Conservation (phyloP, 305 asterid genomes). For the Coffea humblotiana region DNA sequence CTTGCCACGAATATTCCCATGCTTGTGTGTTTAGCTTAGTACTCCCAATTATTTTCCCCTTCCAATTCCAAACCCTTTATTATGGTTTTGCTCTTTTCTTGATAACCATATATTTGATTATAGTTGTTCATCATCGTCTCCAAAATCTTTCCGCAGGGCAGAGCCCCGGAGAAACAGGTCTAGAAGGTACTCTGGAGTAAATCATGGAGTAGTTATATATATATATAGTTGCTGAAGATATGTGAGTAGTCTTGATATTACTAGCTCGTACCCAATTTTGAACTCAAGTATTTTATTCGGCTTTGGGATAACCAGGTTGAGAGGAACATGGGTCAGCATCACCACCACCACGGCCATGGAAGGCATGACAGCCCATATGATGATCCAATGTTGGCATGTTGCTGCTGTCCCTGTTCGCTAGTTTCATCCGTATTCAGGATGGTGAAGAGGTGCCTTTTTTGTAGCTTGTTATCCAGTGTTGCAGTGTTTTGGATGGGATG, state of each 20-base stretch:
- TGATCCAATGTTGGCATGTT: conserved; percentile 33
- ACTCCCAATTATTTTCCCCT: background rate
- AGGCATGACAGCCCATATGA: conserved; percentile 22
- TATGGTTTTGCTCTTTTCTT: background rate
- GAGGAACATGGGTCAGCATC: conserved; percentile 41
- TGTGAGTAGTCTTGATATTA: background rate
- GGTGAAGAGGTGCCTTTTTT: conserved; percentile 46
- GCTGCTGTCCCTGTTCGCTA: conserved; percentile 49
- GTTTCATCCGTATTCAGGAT: conserved; percentile 33
- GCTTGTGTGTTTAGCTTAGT: background rate
- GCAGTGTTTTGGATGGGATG: conserved; percentile 75
- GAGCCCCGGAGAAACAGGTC: background rate
- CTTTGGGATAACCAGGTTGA: conserved; percentile 6
- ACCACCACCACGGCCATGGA: conserved; percentile 26
- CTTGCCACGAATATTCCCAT: conserved; percentile 13
- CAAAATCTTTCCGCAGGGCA: no score
- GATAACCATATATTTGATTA: background rate
- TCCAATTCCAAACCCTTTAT: background rate
- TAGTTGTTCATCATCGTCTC: background rate
- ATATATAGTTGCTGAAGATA: background rate
- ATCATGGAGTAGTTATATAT: background rate
- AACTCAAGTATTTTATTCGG: no score
- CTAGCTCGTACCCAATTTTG: background rate
- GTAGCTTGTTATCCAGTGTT: conserved; percentile 58
- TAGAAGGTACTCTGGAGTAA: background rate